Percentiles rank a stretch among this genome's conserved stretches.
phyloP scores from a whole-genome alignment of 768 basidiomycete species.

The Cystofilobasidium macerans region DNA sequence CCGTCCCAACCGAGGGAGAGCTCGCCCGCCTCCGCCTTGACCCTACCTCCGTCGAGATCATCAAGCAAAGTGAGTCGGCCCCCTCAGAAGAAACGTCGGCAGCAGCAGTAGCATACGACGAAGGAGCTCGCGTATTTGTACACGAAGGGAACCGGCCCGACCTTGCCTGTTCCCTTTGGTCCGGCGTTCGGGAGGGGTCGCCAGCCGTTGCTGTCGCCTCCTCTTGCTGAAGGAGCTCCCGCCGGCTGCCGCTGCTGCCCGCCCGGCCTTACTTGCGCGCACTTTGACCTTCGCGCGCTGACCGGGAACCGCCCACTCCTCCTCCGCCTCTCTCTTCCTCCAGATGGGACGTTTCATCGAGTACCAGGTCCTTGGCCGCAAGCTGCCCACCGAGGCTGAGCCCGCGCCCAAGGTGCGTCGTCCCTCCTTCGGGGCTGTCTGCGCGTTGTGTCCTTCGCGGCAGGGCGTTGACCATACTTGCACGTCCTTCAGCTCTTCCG shows the following conservation, averaged over 20 bases:
- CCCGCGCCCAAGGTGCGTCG: constrained; percentile 82
- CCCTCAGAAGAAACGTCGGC: no score
- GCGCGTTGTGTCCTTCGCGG: background rate
- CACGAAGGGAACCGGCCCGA: no score
- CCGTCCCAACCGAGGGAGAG: background rate
- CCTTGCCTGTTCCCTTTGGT: no score
- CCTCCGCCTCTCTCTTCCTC: background rate
- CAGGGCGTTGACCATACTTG: background rate
- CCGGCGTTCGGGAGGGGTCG: no score
- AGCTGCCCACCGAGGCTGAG: constrained; percentile 84
- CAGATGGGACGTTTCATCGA: constrained; percentile 50
- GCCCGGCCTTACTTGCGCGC: background rate
- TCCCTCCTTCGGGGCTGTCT: background rate
- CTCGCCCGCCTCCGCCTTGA: background rate
- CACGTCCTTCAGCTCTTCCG: constrained; percentile 27
- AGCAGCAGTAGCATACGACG: no score
- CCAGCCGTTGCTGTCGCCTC: no score
- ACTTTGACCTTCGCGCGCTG: background rate
- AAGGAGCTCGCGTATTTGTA: no score
- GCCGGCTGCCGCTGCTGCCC: background rate
- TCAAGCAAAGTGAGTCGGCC: background rate
- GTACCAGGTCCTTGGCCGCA: constrained; percentile 95
- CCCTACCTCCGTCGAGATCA: background rate
- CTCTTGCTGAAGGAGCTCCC: no score
- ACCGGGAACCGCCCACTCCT: background rate